phyloP scores from a whole-genome alignment of 495 filamentous ascomycete species.

The Cercophora sp. region DNA sequence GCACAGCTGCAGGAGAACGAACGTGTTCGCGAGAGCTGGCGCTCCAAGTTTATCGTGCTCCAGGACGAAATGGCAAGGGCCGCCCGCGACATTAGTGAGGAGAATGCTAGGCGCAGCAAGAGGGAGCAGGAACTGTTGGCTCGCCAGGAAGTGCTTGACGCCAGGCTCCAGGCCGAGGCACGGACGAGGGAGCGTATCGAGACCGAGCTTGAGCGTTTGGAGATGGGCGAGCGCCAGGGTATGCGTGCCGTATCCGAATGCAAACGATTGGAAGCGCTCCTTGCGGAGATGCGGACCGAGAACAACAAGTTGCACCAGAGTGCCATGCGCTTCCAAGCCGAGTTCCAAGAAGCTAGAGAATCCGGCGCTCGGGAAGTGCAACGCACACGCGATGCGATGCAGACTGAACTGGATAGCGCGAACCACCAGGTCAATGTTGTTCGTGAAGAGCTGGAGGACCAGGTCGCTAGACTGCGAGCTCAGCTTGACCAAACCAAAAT shows the following conservation, averaged over 20 bases:
- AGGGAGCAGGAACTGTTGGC: conserved; percentile 70
- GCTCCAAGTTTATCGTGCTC: conserved; percentile 72
- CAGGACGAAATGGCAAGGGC: conserved; percentile 79
- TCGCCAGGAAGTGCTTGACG: conserved; percentile 74
- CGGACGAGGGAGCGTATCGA: conserved; percentile 75
- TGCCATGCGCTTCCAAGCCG: conserved; percentile 69
- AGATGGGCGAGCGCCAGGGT: conserved; percentile 68
- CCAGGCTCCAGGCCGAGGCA: conserved; percentile 70
- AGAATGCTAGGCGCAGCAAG: conserved; percentile 70
- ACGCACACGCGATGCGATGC: conserved; percentile 70
- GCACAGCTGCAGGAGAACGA: conserved; percentile 81
- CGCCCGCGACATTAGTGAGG: conserved; percentile 70
- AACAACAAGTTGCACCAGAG: conserved; percentile 61
- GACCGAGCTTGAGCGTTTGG: conserved; percentile 69
- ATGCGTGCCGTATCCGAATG: conserved; percentile 53
- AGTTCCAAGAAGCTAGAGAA: conserved; percentile 78
- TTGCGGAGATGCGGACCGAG: conserved; percentile 63
- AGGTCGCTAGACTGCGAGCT: conserved; percentile 60
- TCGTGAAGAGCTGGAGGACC: conserved; percentile 69
- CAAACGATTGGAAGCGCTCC: conserved; percentile 60
- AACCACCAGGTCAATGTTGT: conserved; percentile 80
- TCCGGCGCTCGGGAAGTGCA: conserved; percentile 71
- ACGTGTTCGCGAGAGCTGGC: conserved; percentile 70
- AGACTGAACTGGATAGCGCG: conserved; percentile 73
- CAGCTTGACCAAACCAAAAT: conserved; percentile 68